Conservation (phyloP, 1,284 basidiomycete genomes). For the Pyrrhoderma lamaoense region DNA sequence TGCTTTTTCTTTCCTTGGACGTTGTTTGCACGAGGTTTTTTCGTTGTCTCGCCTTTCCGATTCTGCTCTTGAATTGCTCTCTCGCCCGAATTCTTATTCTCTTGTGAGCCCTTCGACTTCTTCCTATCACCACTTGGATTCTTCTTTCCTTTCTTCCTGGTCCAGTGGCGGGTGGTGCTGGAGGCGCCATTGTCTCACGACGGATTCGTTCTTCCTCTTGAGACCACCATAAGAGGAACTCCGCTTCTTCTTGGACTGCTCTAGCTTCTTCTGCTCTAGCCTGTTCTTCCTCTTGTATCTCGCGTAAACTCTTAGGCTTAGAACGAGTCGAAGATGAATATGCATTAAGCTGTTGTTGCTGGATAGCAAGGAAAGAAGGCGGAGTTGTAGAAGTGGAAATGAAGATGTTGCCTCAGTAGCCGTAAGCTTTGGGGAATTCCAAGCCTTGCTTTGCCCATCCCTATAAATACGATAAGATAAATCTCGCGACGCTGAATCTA, state of each 20-base stretch:
- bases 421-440: slow-evolving; percentile 43
- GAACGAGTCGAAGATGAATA: slow-evolving; percentile 36
- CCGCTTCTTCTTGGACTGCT: slow-evolving; percentile 55
- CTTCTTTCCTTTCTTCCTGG: slow-evolving; percentile 11
- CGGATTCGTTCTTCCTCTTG: slow-evolving; percentile 68
- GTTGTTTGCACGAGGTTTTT: no score
- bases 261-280: slow-evolving; percentile 61
- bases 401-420: slow-evolving; percentile 16
- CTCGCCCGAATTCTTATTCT: background rate
- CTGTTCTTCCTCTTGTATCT: slow-evolving; percentile 82
- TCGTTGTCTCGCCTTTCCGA: no score
- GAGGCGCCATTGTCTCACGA: slow-evolving; percentile 31
- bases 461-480: slow-evolving; percentile 22
- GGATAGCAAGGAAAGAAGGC: slow-evolving; percentile 77
- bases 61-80: no score
- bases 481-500: background rate
- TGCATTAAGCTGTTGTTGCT: slow-evolving; percentile 65
- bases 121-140: background rate
- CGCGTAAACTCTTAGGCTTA: slow-evolving; percentile 53
- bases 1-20: no score
- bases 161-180: slow-evolving; percentile 2
- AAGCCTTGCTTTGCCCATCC: slow-evolving; percentile 37
- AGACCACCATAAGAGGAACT: slow-evolving; percentile 83
- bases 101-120: background rate
- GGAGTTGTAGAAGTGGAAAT: slow-evolving; percentile 26